Base-by-base conservation (phyloP, 176 grass and related monocot genomes). In the Phyllostachys edulis region DNA sequence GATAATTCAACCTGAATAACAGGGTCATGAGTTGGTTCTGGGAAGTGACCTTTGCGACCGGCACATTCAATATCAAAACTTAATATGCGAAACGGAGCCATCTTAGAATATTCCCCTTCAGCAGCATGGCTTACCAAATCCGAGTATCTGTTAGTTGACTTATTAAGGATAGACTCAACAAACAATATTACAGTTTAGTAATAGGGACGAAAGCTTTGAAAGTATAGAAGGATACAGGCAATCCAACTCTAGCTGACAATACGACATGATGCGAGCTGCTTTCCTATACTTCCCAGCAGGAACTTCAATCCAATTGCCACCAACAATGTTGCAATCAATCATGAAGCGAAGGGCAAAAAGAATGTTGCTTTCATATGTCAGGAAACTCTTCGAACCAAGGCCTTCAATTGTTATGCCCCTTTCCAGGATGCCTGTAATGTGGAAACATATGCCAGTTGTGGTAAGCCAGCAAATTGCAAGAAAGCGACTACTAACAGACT, bases 61-160 rank as follows among this genome's bases (percentile, higher is more conserved):
- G 91, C 93, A 87, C 96, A 98, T 82, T 98, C 96, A 73, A 98
- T 98, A 86, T 98, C 96, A 83, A 98, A 98, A 89, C 96, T 95
- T 90, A 95, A 85, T 85, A 95, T 98, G 27, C 91, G 89, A 87
- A 98, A 98, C 17, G 91, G 93, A 52, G 96, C 96, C 91, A 98
- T 94, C 86, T 94, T 95, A 82, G 96, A 98, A 68, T 90, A 92
- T 66, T 94, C 80, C 71, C 93, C 91, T 92, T 98, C 96, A 69
- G 91, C 67, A 62, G 83, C 80, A 90, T 94, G 89, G 46, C 96
- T 98, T 82, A 98, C 67, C 85, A 98, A 85, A 87, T 94, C 87
- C 36, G 93, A 95, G 37, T 92, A 97, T 86, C 95, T 96, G 60
- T 49, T 70, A 69, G 26, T 29, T 41, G 68, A 42, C 39, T 91